Percentiles rank a stretch among this genome's conserved stretches.
These are phyloP conservation scores for Metroxylon sagu DNA, from an alignment of 176 grass and related monocot species.

Conservation along the genomic window DNA sequence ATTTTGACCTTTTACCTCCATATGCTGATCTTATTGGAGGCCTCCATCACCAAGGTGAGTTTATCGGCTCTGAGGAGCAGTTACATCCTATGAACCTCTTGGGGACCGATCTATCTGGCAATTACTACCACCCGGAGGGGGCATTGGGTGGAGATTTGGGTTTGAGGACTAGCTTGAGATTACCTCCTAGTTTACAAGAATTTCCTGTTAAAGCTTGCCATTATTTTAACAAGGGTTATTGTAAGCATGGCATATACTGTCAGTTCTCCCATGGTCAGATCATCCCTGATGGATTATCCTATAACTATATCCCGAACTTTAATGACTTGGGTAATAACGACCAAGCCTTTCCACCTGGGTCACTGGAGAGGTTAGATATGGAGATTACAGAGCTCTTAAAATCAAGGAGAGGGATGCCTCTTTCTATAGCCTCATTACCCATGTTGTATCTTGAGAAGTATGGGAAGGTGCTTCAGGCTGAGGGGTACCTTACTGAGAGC, in stretches of 20 bases:
- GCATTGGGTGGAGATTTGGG: conserved; percentile 8
- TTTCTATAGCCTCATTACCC: conserved; percentile 79
- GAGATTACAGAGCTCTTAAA: conserved; percentile 58
- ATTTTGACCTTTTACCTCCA: neutral
- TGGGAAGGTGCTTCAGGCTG: conserved; percentile 69
- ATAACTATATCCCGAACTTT: neutral
- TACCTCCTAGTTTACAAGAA: conserved; percentile 14
- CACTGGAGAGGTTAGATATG: conserved; percentile 35
- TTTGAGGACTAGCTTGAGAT: conserved; percentile 7
- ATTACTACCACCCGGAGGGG: conserved; percentile 29
- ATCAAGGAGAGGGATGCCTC: conserved; percentile 44
- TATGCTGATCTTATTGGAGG: conserved; percentile 3
- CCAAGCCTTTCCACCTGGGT: conserved; percentile 5
- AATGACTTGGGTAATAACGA: conserved; percentile 15
- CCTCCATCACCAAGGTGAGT: conserved; percentile 1
- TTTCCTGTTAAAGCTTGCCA: conserved; percentile 42
- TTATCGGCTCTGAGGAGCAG: conserved; percentile 25
- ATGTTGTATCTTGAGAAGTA: conserved; percentile 72
- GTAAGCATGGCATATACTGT: conserved; percentile 71
- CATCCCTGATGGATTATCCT: conserved; percentile 19
- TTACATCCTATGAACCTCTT: conserved; percentile 2
- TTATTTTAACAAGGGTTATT: conserved; percentile 70
- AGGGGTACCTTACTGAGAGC: conserved; percentile 91
- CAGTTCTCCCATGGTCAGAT: conserved; percentile 49
- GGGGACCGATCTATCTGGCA: neutral